Base-by-base conservation (phyloP, 148 eudicot species). In the Drosera capensis region DNA sequence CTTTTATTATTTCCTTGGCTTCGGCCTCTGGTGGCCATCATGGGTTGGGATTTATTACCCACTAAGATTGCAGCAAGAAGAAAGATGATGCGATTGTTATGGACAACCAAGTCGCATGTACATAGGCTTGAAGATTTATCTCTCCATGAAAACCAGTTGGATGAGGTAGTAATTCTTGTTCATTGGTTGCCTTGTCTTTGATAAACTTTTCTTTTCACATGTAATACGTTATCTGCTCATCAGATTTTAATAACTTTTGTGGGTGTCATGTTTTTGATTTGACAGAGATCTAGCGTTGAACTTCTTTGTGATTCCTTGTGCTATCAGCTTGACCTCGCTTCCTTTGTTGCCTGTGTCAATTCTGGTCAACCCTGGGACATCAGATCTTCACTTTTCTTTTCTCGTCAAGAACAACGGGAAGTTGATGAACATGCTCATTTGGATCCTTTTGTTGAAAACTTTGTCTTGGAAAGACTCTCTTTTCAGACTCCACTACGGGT, bases 31-130 rank as follows among this genome's bases (percentile, higher is more conserved):
- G 84, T 90, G 57, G 93, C 84, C 59, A 86, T 76, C 58, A 60
- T 90, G 78, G 97, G 95, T 43, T 90, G 97, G 97, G 97, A 90
- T 75, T 66, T 90, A 43, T 72, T 90, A 79, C 64, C 84, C 54
- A 78, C 77, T 39, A 84, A 77, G 67, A 90, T 93, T 51, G 63
- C 56, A 55, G 63, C 71, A 21, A 74, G 95, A 59, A 84, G 78
- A 62, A 78, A 70, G 57, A 58, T 90, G 56, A 75, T 90, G 97
- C 74, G 80, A 59, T 70, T 81, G 62, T 56, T 84, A 49, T 90
- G 97, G 97, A 71, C 87, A 42, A 80, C 84, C 69, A 84, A 78
- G 70, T 80, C 93, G 40, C 90, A 75, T 64, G 72, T 66, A 50
- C 53, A 70, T 36, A 84, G 59, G 49, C 64, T 84, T 70, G 84